Evolutionary conservation across 129 eudicot genomes (phyloP).

Genomic region (Chrysanthemum makinoi): DNA sequence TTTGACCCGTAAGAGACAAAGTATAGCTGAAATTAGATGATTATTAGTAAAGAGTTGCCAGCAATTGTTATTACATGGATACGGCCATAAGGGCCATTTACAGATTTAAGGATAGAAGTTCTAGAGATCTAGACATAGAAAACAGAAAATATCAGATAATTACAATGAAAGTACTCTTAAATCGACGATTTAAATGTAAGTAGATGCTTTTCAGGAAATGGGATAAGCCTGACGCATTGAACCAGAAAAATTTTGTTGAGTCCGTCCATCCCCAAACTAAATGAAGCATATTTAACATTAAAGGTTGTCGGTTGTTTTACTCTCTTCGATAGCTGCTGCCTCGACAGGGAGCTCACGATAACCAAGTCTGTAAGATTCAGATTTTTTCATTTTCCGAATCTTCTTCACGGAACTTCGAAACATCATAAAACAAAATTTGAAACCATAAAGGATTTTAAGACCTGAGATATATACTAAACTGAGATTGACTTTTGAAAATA

Average conservation of each 20-base stretch:
- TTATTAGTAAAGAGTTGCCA: background rate
- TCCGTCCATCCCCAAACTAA: too few species aligned
- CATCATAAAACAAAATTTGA: slow-evolving; percentile 49
- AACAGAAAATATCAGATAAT: too few species aligned
- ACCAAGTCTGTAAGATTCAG: slow-evolving; percentile 72
- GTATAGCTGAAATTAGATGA: too few species aligned
- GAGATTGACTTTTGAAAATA: background rate
- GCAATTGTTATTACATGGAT: too few species aligned
- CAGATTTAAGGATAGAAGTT: slow-evolving; percentile 21
- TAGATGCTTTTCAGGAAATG: too few species aligned
- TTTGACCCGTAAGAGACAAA: too few species aligned
- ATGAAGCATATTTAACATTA: background rate
- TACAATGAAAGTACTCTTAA: too few species aligned
- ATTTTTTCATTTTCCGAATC: slow-evolving; percentile 69
- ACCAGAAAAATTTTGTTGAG: too few species aligned
- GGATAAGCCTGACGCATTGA: too few species aligned
- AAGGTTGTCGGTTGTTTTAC: background rate
- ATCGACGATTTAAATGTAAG: too few species aligned
- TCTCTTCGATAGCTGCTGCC: background rate
- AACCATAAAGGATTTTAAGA: background rate
- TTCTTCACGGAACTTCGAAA: slow-evolving; percentile 63
- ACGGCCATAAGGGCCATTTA: background rate
- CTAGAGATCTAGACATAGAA: too few species aligned
- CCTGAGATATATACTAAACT: background rate
- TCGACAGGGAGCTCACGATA: slow-evolving; percentile 1